Evolutionary conservation across 225 moss, liverwort and hornwort species (phyloP).

Genomic region (Sphagnum tenellum): DNA sequence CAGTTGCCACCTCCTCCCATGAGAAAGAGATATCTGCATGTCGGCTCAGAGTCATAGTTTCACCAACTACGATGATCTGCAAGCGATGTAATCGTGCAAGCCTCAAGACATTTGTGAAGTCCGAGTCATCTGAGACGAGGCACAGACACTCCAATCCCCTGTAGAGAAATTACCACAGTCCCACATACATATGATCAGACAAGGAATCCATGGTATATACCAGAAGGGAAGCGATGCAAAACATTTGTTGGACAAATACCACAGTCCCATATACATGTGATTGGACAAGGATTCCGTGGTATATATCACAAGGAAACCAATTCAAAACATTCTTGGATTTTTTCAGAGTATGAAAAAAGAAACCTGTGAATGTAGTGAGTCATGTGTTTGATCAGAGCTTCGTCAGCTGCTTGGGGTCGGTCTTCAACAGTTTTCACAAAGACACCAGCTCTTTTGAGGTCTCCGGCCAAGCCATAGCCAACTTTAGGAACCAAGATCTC

Average conservation of each 20-base stretch:
- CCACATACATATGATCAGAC: not conserved
- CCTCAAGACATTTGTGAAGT: slow-evolving; percentile 57
- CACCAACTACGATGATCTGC: slow-evolving; percentile 71
- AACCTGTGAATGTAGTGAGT: slow-evolving; percentile 59
- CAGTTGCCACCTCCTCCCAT: slow-evolving; percentile 87
- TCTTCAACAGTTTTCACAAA: slow-evolving; percentile 80
- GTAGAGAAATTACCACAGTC: not conserved
- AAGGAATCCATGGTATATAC: not conserved
- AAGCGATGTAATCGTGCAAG: slow-evolving; percentile 49
- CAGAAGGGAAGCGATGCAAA: too few species aligned
- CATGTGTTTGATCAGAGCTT: slow-evolving; percentile 78
- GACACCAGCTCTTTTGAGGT: slow-evolving; percentile 78
- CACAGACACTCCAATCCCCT: slow-evolving; percentile 68
- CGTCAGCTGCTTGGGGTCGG: slow-evolving; percentile 80
- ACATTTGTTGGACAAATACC: too few species aligned
- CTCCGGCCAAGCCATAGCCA: slow-evolving; percentile 71
- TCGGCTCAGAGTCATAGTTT: slow-evolving; percentile 53
- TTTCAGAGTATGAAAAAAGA: too few species aligned
- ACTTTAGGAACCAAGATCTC: slow-evolving; percentile 57
- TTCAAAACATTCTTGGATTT: too few species aligned
- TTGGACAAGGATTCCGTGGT: too few species aligned
- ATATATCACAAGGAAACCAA: too few species aligned
- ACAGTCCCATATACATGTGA: too few species aligned
- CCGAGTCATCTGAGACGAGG: slow-evolving; percentile 84
- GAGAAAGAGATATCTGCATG: slow-evolving; percentile 60